Evolutionary conservation across 805 yeast genomes (phyloP).

Genomic region (Spathaspora gorwiae): DNA sequence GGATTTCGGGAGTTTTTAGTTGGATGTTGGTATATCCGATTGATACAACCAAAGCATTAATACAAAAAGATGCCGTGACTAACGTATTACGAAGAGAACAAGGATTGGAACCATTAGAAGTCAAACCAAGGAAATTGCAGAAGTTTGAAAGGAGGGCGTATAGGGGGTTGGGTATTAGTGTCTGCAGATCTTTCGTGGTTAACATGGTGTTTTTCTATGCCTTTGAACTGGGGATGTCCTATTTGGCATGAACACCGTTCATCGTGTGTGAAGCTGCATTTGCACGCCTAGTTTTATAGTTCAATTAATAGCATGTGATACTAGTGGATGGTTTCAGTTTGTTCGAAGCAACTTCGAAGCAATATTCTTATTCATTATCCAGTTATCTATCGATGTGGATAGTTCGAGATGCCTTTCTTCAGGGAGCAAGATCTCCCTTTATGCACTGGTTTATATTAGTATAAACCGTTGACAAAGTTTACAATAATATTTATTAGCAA

Average conservation of each 20-base stretch:
- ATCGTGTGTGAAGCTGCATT: too few relatives aligned
- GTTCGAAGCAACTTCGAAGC: too few relatives aligned
- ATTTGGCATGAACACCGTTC: constrained; percentile 31
- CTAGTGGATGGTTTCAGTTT: too few relatives aligned
- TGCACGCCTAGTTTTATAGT: too few relatives aligned
- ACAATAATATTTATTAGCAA: too few relatives aligned
- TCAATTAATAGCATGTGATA: too few relatives aligned
- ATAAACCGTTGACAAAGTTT: too few relatives aligned
- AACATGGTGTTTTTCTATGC: constrained; percentile 73
- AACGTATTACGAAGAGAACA: constrained; percentile 53
- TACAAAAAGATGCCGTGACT: constrained; percentile 69
- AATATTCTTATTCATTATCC: too few relatives aligned
- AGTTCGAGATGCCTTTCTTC: too few relatives aligned
- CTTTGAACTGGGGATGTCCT: constrained; percentile 64
- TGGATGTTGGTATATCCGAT: constrained; percentile 77
- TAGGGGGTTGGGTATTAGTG: constrained; percentile 73
- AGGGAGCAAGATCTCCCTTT: too few relatives aligned
- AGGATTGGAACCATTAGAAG: constrained; percentile 41
- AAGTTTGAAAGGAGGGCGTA: constrained; percentile 48
- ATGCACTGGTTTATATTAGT: too few relatives aligned
- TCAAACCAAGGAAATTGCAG: constrained; percentile 23
- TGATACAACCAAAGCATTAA: constrained; percentile 73
- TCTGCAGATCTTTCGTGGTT: constrained; percentile 64
- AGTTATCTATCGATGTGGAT: too few relatives aligned
- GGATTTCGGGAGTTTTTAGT: constrained; percentile 66